Conservation (phyloP, 1,284 basidiomycete genomes). For the Marasmius fiardii region DNA sequence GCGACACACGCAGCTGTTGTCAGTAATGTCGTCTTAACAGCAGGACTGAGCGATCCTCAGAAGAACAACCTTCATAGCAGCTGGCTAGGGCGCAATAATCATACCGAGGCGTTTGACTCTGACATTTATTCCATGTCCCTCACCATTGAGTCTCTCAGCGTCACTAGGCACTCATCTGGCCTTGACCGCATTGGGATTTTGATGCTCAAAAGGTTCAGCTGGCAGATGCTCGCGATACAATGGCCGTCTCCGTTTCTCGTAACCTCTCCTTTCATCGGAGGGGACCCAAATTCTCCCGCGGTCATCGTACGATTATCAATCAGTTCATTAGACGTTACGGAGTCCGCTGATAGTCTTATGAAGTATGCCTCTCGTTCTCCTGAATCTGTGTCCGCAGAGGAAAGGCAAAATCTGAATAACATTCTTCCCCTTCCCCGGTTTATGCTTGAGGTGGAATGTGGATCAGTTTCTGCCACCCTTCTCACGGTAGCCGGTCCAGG, state of each 20-base stretch:
- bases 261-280: constrained; percentile 46
- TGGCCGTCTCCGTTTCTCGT: constrained; percentile 57
- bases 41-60: constrained; percentile 45
- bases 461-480: constrained; percentile 44
- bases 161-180: constrained; percentile 31
- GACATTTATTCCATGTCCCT: constrained; percentile 47
- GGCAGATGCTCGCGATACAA: constrained; percentile 48
- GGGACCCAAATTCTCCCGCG: constrained; percentile 58
- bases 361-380: constrained; percentile 19
- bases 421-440: constrained; percentile 49
- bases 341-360: constrained; percentile 46
- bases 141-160: constrained; percentile 30
- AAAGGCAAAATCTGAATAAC: constrained; percentile 22
- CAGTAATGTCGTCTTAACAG: constrained; percentile 32
- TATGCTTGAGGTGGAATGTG: constrained; percentile 43
- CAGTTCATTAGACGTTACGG: constrained; percentile 44
- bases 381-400: constrained; percentile 20
- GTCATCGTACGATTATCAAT: constrained; percentile 49
- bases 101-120: constrained; percentile 33
- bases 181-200: constrained; percentile 40
- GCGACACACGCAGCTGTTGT: constrained; percentile 40
- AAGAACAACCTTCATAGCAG: constrained; percentile 43
- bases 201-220: constrained; percentile 37
- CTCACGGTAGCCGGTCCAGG: constrained; percentile 38
- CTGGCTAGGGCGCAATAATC: constrained; percentile 45